These are phyloP conservation scores for Hymenotorrendiella dingleyae DNA, from an alignment of 2,329 filamentous ascomycete species.

Conservation along the genomic window DNA sequence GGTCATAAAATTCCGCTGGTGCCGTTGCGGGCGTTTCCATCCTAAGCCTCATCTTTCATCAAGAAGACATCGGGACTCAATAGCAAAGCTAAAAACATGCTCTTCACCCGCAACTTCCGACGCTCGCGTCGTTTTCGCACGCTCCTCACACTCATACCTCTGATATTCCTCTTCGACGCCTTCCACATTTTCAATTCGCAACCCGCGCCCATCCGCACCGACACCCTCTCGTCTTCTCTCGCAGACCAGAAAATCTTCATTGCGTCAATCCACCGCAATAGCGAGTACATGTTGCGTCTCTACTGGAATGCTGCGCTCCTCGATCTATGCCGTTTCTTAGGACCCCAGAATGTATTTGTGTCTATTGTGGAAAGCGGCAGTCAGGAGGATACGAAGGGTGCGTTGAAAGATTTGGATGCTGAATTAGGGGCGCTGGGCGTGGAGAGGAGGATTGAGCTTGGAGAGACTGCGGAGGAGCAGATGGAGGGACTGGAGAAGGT, in stretches of 20 bases:
- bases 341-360: slow-evolving; percentile 60
- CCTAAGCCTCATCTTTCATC: no score
- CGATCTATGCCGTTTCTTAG: slow-evolving; percentile 49
- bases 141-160: no score
- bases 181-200: background rate
- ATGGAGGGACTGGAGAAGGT: slow-evolving; percentile 8
- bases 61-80: no score
- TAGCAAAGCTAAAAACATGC: no score
- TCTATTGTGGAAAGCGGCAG: slow-evolving; percentile 64
- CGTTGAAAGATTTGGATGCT: slow-evolving; percentile 49
- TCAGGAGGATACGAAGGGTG: slow-evolving; percentile 61
- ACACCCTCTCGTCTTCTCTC: slow-evolving; percentile 2
- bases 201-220: background rate
- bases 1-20: no score
- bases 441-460: slow-evolving; percentile 15
- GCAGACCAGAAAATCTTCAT: slow-evolving; percentile 49
- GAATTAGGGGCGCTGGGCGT: slow-evolving; percentile 48
- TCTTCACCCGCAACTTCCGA: no score
- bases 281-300: slow-evolving; percentile 50
- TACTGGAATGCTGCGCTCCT: slow-evolving; percentile 60
- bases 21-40: no score
- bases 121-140: no score
- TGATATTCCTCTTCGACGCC: slow-evolving; percentile 5
- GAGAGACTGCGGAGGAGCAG: slow-evolving; percentile 15
- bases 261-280: slow-evolving; percentile 64